Evolutionary conservation across 441 rosid species (phyloP), one percentile per base, ranked within the genome.

Genomic region (Corymbia citriodora): DNA sequence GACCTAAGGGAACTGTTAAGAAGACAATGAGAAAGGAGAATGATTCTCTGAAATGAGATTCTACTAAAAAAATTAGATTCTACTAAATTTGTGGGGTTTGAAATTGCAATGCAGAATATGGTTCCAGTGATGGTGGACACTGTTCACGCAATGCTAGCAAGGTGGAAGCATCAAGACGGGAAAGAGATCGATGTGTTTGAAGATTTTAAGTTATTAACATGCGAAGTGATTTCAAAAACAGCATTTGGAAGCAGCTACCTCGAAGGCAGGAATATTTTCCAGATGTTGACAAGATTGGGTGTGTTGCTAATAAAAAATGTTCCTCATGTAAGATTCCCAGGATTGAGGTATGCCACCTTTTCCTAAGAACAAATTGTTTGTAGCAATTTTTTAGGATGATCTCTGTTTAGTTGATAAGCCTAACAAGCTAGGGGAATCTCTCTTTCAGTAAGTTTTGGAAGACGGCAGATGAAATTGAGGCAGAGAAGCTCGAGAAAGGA

Each of bases 31-130:
- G 82, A 72, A 5, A 72, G 49, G 49, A 19, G 9, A 36, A 36
- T 10, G 82, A 27, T 19, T 72, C 82, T 36, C 29, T 23, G 14
- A 88, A n/a, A 18, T 33, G 74, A n/a, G 49, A 29, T 21, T 52
- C 10, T 63, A 45, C 48, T 40, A 17, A 49, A 17, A 8, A 23
- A 63, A 61, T 63, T 40, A 29, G 53, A 61, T 19, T 88, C 55
- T 86, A 72, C 87, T 59, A 87, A 74, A 21, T 85, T 91, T 83
- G 89, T 87, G 25, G 93, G 93, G 92, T 52, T 87, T 45, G 94
- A 93, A 94, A 88, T 93, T 18, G 89, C 90, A 55, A 91, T 88
- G 63, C 92, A 95, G 94, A 93, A 88, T 52, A 89, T 21, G 49
- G 15, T 72, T 72, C 82, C 82, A 2, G 49, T 36, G 27, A 72